phyloP scores from a whole-genome alignment of 768 basidiomycete genomes.

The Sporobolomyces phaffii region DNA sequence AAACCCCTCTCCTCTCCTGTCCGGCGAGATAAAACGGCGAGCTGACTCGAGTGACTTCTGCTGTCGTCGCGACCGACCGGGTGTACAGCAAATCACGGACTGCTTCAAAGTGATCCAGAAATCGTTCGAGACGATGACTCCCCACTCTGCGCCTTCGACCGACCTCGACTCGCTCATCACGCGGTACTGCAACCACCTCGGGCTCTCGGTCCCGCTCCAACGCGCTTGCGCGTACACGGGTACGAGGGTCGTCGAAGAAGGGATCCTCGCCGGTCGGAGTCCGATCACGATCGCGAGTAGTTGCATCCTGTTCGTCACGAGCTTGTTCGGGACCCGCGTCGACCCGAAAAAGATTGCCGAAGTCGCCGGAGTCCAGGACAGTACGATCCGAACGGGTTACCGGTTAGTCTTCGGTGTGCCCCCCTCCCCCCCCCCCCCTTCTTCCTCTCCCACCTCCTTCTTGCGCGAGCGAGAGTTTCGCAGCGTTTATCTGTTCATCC shows the following conservation, averaged over 20 bases:
- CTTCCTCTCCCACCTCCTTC: not conserved
- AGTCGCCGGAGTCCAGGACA: slow-evolving; percentile 90
- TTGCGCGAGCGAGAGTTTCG: not conserved
- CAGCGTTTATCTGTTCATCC: not conserved
- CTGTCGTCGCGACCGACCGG: too few relatives aligned
- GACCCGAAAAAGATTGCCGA: slow-evolving; percentile 75
- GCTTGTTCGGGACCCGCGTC: slow-evolving; percentile 68
- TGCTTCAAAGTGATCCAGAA: slow-evolving; percentile 45
- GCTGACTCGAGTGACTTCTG: slow-evolving; percentile 45
- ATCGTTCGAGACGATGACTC: slow-evolving; percentile 52
- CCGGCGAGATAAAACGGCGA: slow-evolving; percentile 49
- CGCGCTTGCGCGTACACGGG: slow-evolving; percentile 78
- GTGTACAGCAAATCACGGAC: slow-evolving; percentile 40
- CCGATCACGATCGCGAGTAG: slow-evolving; percentile 99
- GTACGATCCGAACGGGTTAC: slow-evolving; percentile 88
- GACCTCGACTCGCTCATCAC: slow-evolving; percentile 67
- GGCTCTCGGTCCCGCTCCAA: slow-evolving; percentile 73
- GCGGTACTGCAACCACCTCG: slow-evolving; percentile 91
- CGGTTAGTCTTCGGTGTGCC: slow-evolving; percentile 49
- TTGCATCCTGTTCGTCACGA: slow-evolving; percentile 86
- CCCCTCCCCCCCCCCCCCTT: too few relatives aligned
- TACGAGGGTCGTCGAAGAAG: slow-evolving; percentile 67
- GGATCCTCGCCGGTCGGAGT: slow-evolving; percentile 85
- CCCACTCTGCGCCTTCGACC: slow-evolving; percentile 41
- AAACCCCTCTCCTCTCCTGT: slow-evolving; percentile 74